phyloP scores from a whole-genome alignment of 2,329 filamentous ascomycete genomes.

The Colletotrichum trifolii region DNA sequence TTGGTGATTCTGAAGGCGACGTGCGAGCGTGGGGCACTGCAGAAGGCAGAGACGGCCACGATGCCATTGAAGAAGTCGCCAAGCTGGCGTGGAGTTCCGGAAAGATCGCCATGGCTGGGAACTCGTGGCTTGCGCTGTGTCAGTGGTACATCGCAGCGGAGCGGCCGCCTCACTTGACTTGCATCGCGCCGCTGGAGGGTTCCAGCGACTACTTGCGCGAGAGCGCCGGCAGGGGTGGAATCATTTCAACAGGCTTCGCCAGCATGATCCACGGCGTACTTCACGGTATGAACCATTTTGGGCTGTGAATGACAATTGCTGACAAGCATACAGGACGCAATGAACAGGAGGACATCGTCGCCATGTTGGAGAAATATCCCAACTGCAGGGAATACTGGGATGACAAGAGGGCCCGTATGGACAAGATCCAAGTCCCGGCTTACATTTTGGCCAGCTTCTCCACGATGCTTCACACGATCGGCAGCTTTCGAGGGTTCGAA shows the following conservation, averaged over 20 bases:
- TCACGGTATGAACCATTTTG: background rate
- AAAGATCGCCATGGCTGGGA: conserved; percentile 8
- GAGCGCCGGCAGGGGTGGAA: conserved; percentile 2
- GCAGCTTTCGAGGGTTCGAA: conserved; percentile 20
- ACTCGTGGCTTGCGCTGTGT: conserved; percentile 13
- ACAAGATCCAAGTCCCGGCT: conserved; percentile 11
- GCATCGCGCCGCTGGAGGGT: conserved; percentile 15
- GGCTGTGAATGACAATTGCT: background rate
- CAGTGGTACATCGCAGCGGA: conserved; percentile 24
- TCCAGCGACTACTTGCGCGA: conserved; percentile 15
- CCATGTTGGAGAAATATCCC: conserved; percentile 2
- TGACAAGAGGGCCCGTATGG: conserved; percentile 19
- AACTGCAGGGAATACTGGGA: conserved; percentile 4
- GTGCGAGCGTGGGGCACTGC: background rate
- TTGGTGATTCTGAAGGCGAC: conserved; percentile 16
- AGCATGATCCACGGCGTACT: background rate
- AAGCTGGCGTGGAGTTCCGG: conserved; percentile 20
- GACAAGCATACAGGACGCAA: background rate
- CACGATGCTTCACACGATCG: conserved; percentile 14
- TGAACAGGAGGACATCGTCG: background rate
- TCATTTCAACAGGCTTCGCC: background rate
- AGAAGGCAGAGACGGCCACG: conserved; percentile 21
- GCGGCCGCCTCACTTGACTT: conserved; percentile 13
- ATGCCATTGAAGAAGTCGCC: conserved; percentile 22
- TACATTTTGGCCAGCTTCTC: conserved; percentile 16